Conservation (phyloP, 1,284 basidiomycete species). For the Pyrrhoderma lamaoense region DNA sequence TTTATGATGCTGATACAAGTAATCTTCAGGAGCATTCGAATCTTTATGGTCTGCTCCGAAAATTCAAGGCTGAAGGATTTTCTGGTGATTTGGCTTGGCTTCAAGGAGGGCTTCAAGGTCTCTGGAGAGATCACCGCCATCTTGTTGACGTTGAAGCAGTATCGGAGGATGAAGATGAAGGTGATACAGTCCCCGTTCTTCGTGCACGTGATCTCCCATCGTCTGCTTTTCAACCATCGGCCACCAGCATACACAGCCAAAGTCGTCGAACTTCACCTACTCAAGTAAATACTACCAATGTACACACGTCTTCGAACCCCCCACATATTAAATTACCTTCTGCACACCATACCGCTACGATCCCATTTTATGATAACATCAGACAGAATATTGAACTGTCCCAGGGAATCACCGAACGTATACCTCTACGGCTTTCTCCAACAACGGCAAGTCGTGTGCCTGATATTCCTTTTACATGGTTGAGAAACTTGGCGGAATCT, state of each 20-base stretch:
- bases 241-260: conserved; percentile 21
- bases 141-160: conserved; percentile 44
- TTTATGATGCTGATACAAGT: conserved; percentile 75
- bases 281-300: not conserved
- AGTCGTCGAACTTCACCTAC: conserved; percentile 1
- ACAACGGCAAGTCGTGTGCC: conserved; percentile 53
- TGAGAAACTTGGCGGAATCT: conserved; percentile 61
- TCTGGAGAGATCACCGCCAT: conserved; percentile 48
- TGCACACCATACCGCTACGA: conserved; percentile 37
- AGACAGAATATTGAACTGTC: conserved; percentile 90
- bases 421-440: conserved; percentile 66
- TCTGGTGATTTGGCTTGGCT: conserved; percentile 65
- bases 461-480: conserved; percentile 79
- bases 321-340: not conserved
- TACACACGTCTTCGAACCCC: not conserved
- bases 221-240: conserved; percentile 28
- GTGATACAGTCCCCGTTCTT: conserved; percentile 20
- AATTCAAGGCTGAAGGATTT: conserved; percentile 73
- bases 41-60: conserved; percentile 73
- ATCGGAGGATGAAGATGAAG: conserved; percentile 48
- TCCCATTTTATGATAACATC: conserved; percentile 93
- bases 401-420: conserved; percentile 77
- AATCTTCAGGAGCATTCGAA: conserved; percentile 58
- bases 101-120: conserved; percentile 71
- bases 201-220: conserved; percentile 26